Conservation (phyloP, 352 stramenopile genomes). For the Phytophthora tubulina region DNA sequence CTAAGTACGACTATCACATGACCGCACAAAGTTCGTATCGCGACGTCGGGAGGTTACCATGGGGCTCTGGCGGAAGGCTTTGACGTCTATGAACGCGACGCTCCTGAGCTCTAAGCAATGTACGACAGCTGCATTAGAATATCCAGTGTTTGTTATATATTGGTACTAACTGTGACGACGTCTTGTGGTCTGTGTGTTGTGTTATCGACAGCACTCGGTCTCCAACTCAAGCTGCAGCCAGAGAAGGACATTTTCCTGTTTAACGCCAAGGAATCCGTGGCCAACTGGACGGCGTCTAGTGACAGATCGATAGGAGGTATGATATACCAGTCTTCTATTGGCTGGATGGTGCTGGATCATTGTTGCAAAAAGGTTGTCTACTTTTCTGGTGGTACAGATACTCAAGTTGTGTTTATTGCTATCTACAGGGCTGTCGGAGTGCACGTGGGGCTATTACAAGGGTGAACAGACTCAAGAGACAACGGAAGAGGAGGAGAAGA, state of each 20-base stretch:
- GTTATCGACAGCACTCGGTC: slow-evolving; percentile 60
- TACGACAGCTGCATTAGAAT: slow-evolving; percentile 33
- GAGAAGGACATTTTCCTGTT: slow-evolving; percentile 88
- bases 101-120: slow-evolving; percentile 87
- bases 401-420: slow-evolving; percentile 6
- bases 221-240: slow-evolving; percentile 77
- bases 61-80: slow-evolving; percentile 75
- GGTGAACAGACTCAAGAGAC: slow-evolving; percentile 11
- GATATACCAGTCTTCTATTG: background rate
- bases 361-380: background rate
- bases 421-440: slow-evolving; percentile 69
- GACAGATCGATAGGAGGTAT: slow-evolving; percentile 85
- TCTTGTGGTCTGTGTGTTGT: slow-evolving; percentile 14
- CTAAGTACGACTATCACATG: slow-evolving; percentile 32
- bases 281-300: slow-evolving; percentile 77
- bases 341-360: background rate
- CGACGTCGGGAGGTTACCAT: slow-evolving; percentile 42
- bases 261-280: slow-evolving; percentile 54
- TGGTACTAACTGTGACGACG: background rate
- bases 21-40: slow-evolving; percentile 11
- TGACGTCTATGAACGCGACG: slow-evolving; percentile 80
- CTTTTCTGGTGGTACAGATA: slow-evolving; percentile 3
- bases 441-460: slow-evolving; percentile 75
- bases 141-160: background rate
- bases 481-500: slow-evolving; percentile 26